Evolutionary conservation across 192 early-diverging fungal species (phyloP), one percentile per base, ranked within the genome.

Genomic region (Polychytrium aggregatum): DNA sequence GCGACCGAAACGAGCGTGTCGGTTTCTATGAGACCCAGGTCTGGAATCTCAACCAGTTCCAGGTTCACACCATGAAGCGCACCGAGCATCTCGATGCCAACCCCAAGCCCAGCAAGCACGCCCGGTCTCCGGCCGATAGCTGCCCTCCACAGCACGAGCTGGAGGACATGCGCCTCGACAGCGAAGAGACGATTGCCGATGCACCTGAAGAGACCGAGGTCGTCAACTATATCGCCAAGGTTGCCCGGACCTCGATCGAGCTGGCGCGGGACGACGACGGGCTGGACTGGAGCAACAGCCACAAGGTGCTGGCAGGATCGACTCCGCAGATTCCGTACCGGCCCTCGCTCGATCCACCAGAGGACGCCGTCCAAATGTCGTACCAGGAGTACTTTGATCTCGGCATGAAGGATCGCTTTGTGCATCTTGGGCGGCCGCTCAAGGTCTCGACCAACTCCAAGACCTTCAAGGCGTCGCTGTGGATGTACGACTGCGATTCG

Each of bases 401-500:
- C 3, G 41, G 18, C 10, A 27, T 26, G 25, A 36, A 22, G 13
- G 37, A 43, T 25, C 36, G 30, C 13, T 54, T 31, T 26, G 24
- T 58, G 7, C 59, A 64, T 39, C 27, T 73, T 9, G 67, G 70
- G 0, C 53, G 70, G 5, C 48, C 49, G 2, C 17, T 56, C 5
- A 38, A 34, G 4, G 38, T 58, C 26, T 44, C 51, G n/a, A 11
- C 33, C 4, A 53, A 40, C 11, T 25, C 21, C 4, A 46, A 51
- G 42, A 46, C n/a, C 2, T 56, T 62, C 39, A 47, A 22, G 1
- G 71, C 55, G n/a, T 67, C 63, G n/a, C 41, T 73, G 21, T 73
- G 71, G 71, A 70, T 73, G 59, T 73, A 70, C 38, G 50, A 68
- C 29, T 46, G 33, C 7, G 35, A 27, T 14, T n/a, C 16, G n/a